Evolutionary conservation across 2,329 filamentous ascomycete genomes (phyloP).

Genomic region (Tolypocladium pustulatum): DNA sequence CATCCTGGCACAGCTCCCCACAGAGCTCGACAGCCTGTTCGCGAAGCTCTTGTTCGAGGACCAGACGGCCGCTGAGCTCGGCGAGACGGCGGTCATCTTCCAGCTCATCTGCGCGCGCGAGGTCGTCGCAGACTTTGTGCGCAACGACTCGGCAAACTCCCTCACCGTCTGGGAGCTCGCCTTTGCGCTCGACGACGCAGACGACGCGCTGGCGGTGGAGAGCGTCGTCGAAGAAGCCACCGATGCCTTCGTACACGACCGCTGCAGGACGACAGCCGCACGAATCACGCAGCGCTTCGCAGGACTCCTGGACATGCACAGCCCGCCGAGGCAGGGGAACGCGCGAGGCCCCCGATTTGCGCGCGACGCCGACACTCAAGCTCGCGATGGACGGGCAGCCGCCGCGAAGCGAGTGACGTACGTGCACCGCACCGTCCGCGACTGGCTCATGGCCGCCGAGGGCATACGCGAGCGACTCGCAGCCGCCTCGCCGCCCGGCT

Average conservation of each 20-base stretch:
- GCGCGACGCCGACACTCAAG: neutral
- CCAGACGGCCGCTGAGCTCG: conserved; percentile 8
- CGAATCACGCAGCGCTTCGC: conserved; percentile 11
- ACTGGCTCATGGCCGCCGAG: neutral
- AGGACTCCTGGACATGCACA: conserved; percentile 15
- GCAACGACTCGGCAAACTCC: conserved; percentile 18
- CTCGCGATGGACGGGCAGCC: neutral
- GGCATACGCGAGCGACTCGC: neutral
- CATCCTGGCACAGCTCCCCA: conserved; percentile 10
- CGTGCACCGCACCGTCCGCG: neutral
- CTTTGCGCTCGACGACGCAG: conserved; percentile 12
- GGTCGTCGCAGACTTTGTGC: conserved; percentile 19
- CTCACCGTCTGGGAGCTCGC: conserved; percentile 23
- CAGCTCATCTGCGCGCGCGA: conserved; percentile 20
- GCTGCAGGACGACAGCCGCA: conserved; percentile 7
- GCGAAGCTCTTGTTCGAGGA: conserved; percentile 17
- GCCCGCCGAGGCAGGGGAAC: neutral
- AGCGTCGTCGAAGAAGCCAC: conserved; percentile 10
- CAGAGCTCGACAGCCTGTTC: conserved; percentile 18
- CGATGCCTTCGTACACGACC: conserved; percentile 6
- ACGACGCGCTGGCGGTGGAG: conserved; percentile 9
- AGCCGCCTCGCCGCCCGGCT: neutral
- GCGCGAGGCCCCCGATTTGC: neutral
- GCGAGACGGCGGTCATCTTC: conserved; percentile 15
- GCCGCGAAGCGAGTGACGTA: neutral